phyloP scores from a whole-genome alignment of 106 monocot genomes.

The Triglochin maritima region DNA sequence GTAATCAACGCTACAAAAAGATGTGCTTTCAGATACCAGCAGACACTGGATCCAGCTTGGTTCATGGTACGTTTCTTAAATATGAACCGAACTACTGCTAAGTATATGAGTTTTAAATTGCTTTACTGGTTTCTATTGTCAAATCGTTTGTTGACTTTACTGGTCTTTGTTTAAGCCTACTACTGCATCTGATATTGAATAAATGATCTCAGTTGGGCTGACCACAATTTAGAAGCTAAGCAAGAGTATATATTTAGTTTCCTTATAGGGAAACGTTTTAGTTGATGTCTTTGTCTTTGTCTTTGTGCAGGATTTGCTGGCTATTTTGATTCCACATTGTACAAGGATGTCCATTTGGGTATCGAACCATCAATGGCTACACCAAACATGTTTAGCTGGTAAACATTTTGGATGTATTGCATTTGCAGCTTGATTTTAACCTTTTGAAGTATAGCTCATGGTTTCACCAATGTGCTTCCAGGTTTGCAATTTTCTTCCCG shows the following conservation, averaged over 20 bases:
- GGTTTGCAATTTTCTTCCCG: constrained; percentile 96
- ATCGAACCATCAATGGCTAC: constrained; percentile 82
- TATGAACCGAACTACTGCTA: neutral
- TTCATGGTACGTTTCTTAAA: constrained; percentile 49
- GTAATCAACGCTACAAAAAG: constrained; percentile 65
- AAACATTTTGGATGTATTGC: neutral
- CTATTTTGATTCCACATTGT: constrained; percentile 70
- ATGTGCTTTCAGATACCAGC: constrained; percentile 55
- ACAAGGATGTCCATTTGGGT: constrained; percentile 89
- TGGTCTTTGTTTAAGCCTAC: neutral
- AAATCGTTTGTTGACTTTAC: neutral
- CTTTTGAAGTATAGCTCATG: no score
- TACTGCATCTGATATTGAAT: neutral
- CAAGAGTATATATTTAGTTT: no score
- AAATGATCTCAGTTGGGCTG: no score
- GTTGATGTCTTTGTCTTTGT: neutral
- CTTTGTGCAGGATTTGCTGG: constrained; percentile 75
- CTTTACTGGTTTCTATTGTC: neutral
- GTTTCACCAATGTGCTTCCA: constrained; percentile 3
- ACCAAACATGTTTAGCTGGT: constrained; percentile 98
- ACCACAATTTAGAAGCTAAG: no score
- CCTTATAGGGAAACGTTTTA: no score
- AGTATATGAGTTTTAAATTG: neutral
- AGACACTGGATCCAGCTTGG: constrained; percentile 67
- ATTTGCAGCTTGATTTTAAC: neutral